Evolutionary conservation across 768 basidiomycete genomes (phyloP).

Genomic region (Boletus subparvulus): DNA sequence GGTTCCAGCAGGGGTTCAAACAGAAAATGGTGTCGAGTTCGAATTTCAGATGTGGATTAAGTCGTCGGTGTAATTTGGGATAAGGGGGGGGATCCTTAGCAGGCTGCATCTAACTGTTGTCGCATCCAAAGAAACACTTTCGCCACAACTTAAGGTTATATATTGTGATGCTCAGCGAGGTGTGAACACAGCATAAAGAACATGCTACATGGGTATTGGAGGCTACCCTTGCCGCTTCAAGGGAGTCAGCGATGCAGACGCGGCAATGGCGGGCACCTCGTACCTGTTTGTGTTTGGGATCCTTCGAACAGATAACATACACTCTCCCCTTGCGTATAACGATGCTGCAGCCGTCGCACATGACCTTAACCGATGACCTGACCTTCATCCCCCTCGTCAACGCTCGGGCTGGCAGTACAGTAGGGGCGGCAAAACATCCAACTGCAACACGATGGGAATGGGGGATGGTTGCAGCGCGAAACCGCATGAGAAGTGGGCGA

Average conservation of each 20-base stretch:
- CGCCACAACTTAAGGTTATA: background rate
- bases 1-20: slow-evolving; percentile 71
- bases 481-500: slow-evolving; percentile 58
- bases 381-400: slow-evolving; percentile 91
- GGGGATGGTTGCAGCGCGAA: slow-evolving; percentile 40
- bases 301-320: slow-evolving; percentile 89
- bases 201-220: background rate
- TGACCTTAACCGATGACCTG: slow-evolving; percentile 86
- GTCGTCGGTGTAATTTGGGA: slow-evolving; percentile 17
- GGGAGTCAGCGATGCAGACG: slow-evolving; percentile 13
- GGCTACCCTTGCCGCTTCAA: slow-evolving; percentile 65
- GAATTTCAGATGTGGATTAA: slow-evolving; percentile 96
- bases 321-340: slow-evolving; percentile 89
- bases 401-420: slow-evolving; percentile 28
- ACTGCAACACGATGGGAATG: slow-evolving; percentile 34
- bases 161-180: background rate
- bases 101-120: slow-evolving; percentile 1
- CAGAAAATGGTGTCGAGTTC: slow-evolving; percentile 82
- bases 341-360: slow-evolving; percentile 92
- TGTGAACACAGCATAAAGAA: background rate
- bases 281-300: slow-evolving; percentile 98
- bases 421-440: slow-evolving; percentile 17
- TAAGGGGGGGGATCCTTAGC: background rate
- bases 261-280: slow-evolving; percentile 17
- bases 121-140: background rate